Evolutionary conservation across 495 filamentous ascomycete species (phyloP).

Genomic region (Trichoderma virens): DNA sequence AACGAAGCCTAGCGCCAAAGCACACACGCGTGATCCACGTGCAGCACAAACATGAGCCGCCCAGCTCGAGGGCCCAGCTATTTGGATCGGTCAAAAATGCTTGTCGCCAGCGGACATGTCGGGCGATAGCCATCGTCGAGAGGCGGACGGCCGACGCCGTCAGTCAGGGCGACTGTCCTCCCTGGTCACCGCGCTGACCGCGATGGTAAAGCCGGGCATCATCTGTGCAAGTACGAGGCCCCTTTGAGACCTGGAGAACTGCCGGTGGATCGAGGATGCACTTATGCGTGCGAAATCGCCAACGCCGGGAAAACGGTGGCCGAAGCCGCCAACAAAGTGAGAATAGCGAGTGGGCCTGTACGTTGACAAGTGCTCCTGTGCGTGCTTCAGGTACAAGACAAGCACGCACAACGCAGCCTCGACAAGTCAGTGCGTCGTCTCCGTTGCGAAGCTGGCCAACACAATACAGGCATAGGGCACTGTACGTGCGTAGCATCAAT

Average conservation of each 20-base stretch:
- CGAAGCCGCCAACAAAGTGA: background rate
- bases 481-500: background rate
- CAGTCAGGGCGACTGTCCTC: background rate
- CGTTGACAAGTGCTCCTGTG: background rate
- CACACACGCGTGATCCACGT: background rate
- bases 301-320: background rate
- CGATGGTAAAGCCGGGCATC: background rate
- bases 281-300: background rate
- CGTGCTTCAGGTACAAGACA: background rate
- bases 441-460: too few relatives aligned
- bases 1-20: background rate
- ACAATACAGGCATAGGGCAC: too few relatives aligned
- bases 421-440: too few relatives aligned
- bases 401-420: too few relatives aligned
- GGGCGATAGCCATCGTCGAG: background rate
- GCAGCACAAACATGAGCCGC: background rate
- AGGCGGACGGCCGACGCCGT: conserved; percentile 3
- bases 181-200: background rate
- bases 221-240: background rate
- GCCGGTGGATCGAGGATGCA: background rate
- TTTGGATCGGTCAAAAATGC: conserved; percentile 6
- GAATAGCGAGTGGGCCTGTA: background rate
- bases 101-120: conserved; percentile 4
- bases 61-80: background rate
- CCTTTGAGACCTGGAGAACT: conserved; percentile 2